phyloP scores from a whole-genome alignment of 2,329 filamentous ascomycete species.

The Botryotinia globosa region DNA sequence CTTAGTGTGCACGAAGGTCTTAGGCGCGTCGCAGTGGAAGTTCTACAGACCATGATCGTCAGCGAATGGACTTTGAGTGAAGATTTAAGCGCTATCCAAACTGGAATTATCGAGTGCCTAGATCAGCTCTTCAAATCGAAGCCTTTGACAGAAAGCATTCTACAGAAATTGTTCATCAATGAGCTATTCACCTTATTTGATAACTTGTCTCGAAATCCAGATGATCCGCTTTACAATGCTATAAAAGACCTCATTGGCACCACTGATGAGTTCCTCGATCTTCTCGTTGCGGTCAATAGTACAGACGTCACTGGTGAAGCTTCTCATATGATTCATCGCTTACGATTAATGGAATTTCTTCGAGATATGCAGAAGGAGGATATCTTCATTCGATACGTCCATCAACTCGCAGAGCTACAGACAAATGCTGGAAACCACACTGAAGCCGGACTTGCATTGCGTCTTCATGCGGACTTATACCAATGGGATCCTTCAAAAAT shows the following conservation, averaged over 20 bases:
- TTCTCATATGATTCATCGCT: constrained; percentile 79
- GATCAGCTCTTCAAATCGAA: constrained; percentile 89
- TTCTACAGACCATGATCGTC: constrained; percentile 96
- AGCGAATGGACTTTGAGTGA: constrained; percentile 97
- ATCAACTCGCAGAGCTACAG: constrained; percentile 81
- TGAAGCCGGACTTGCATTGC: constrained; percentile 84
- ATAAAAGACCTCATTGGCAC: constrained; percentile 78
- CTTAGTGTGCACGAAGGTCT: constrained; percentile 92
- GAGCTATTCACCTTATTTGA: constrained; percentile 83
- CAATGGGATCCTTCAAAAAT: constrained; percentile 77
- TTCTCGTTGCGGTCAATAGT: constrained; percentile 85
- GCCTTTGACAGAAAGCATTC: constrained; percentile 79
- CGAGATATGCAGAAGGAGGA: constrained; percentile 96
- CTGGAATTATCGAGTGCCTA: constrained; percentile 92
- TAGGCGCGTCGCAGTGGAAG: constrained; percentile 83
- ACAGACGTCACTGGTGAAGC: constrained; percentile 71
- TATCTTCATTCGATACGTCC: constrained; percentile 93
- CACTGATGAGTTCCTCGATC: constrained; percentile 85
- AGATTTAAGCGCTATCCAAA: constrained; percentile 86
- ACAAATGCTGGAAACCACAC: constrained; percentile 72
- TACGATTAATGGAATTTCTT: constrained; percentile 92
- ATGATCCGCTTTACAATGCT: constrained; percentile 72
- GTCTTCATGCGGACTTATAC: constrained; percentile 88
- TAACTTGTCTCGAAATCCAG: constrained; percentile 60
- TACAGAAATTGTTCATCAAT: constrained; percentile 88